Conservation (phyloP, 495 filamentous ascomycete species). For the Jackrogersella multiformis region DNA sequence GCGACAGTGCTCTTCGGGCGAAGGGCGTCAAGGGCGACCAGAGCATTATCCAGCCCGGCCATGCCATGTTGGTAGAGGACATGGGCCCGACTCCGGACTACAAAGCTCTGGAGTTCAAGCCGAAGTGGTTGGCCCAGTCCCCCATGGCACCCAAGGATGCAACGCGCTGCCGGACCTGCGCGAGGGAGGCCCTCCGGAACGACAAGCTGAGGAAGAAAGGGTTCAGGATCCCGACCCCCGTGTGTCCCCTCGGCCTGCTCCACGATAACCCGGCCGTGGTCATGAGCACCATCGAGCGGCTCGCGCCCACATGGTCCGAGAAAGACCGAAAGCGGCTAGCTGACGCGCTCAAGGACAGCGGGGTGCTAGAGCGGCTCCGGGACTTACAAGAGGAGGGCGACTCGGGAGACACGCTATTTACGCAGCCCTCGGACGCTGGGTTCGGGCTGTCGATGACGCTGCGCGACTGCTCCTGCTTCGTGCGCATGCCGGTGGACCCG, state of each 20-base stretch:
- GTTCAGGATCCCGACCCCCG: slow-evolving; percentile 20
- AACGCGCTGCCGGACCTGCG: slow-evolving; percentile 86
- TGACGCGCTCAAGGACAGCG: slow-evolving; percentile 34
- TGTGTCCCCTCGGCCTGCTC: slow-evolving; percentile 53
- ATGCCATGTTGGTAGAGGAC: slow-evolving; percentile 80
- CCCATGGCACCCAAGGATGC: slow-evolving; percentile 74
- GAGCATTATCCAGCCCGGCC: slow-evolving; percentile 68
- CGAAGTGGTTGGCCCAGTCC: slow-evolving; percentile 92
- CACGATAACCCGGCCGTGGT: slow-evolving; percentile 46
- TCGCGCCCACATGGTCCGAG: slow-evolving; percentile 45
- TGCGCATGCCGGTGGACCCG: slow-evolving; percentile 63
- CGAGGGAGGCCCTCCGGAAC: slow-evolving; percentile 70
- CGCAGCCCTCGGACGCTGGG: slow-evolving; percentile 40
- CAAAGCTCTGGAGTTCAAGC: slow-evolving; percentile 81
- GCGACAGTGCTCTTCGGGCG: slow-evolving; percentile 26
- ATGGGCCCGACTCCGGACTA: slow-evolving; percentile 67
- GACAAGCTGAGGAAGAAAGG: slow-evolving; percentile 39
- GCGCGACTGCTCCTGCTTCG: slow-evolving; percentile 85
- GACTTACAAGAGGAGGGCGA: slow-evolving; percentile 63
- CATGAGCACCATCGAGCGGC: slow-evolving; percentile 46
- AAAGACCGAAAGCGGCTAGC: slow-evolving; percentile 30
- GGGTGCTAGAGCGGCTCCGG: slow-evolving; percentile 57
- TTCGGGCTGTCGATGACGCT: slow-evolving; percentile 80
- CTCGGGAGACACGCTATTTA: slow-evolving; percentile 52
- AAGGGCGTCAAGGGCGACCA: slow-evolving; percentile 44